phyloP scores from a whole-genome alignment of 2,329 filamentous ascomycete genomes.

The Sarocladium kiliense region DNA sequence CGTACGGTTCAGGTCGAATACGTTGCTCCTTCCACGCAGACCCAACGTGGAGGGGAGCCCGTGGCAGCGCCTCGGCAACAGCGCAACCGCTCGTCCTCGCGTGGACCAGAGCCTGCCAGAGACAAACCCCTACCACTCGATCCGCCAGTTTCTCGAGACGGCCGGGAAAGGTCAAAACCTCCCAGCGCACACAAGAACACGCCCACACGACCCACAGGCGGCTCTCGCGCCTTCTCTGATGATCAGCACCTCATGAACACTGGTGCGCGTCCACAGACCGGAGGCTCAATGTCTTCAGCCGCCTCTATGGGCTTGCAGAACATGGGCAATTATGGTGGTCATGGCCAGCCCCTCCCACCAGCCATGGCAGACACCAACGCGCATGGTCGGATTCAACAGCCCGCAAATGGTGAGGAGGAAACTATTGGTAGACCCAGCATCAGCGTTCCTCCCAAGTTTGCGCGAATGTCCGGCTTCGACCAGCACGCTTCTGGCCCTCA shows the following conservation, averaged over 20 bases:
- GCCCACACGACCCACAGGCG: conserved; percentile 15
- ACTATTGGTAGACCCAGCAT: conserved; percentile 60
- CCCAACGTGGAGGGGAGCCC: conserved; percentile 57
- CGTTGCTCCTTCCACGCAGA: conserved; percentile 84
- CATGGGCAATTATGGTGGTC: conserved; percentile 57
- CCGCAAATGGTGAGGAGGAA: conserved; percentile 55
- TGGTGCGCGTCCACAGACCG: conserved; percentile 66
- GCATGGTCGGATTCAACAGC: conserved; percentile 85
- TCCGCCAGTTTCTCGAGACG: conserved; percentile 42
- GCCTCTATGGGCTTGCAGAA: conserved; percentile 58
- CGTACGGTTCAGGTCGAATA: conserved; percentile 97
- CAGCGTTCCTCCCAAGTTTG: conserved; percentile 53
- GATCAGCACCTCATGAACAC: conserved; percentile 32
- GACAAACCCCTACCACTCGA: conserved; percentile 60
- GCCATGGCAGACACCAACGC: conserved; percentile 83
- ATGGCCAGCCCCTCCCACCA: conserved; percentile 77
- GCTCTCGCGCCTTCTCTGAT: background rate
- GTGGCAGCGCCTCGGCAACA: conserved; percentile 20
- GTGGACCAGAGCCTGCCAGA: conserved; percentile 37
- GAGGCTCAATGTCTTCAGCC: conserved; percentile 69
- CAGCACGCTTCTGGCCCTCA: conserved; percentile 5
- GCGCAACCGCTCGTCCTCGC: conserved; percentile 26
- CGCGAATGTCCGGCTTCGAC: conserved; percentile 51
- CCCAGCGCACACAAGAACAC: conserved; percentile 42
- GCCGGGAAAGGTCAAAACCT: conserved; percentile 36